Conservation (phyloP, 2,329 filamentous ascomycete genomes). For the Gaeumannomyces sp. region DNA sequence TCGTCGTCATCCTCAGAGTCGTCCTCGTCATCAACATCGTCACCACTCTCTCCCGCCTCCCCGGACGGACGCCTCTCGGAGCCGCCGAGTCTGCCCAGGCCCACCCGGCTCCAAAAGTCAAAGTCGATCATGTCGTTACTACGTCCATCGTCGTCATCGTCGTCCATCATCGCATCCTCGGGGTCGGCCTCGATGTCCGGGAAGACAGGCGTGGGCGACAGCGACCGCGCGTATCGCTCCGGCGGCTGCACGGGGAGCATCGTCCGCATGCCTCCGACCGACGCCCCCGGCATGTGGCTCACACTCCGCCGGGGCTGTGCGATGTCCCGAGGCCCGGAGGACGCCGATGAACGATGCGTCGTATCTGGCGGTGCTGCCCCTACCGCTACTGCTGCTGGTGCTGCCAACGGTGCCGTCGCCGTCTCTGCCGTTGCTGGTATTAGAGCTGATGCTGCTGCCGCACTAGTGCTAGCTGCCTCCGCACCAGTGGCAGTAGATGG, state of each 20-base stretch:
- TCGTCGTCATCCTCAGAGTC: slow-evolving; percentile 37
- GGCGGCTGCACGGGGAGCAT: slow-evolving; percentile 24
- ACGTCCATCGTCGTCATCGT: slow-evolving; percentile 32
- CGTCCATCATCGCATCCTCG: slow-evolving; percentile 8
- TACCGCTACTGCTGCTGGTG: background rate
- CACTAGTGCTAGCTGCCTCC: too few relatives aligned
- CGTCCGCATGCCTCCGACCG: slow-evolving; percentile 21
- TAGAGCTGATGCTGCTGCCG: background rate
- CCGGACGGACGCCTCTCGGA: slow-evolving; percentile 22
- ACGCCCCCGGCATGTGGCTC: slow-evolving; percentile 8
- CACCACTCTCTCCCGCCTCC: slow-evolving; percentile 41
- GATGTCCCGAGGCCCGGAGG: slow-evolving; percentile 1
- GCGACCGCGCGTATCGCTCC: slow-evolving; percentile 38
- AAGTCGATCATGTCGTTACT: slow-evolving; percentile 47
- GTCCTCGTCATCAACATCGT: slow-evolving; percentile 37
- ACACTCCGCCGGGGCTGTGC: slow-evolving; percentile 2
- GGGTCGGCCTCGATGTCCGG: slow-evolving; percentile 11
- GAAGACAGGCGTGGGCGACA: slow-evolving; percentile 31
- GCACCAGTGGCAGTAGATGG: background rate
- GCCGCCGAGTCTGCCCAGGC: slow-evolving; percentile 22
- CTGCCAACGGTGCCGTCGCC: too few relatives aligned
- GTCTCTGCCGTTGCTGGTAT: background rate
- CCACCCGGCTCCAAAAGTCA: slow-evolving; percentile 48
- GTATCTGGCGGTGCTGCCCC: too few relatives aligned
- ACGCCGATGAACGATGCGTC: background rate